phyloP scores from a whole-genome alignment of 2,329 filamentous ascomycete genomes.

The Aspergillus viridinutans region DNA sequence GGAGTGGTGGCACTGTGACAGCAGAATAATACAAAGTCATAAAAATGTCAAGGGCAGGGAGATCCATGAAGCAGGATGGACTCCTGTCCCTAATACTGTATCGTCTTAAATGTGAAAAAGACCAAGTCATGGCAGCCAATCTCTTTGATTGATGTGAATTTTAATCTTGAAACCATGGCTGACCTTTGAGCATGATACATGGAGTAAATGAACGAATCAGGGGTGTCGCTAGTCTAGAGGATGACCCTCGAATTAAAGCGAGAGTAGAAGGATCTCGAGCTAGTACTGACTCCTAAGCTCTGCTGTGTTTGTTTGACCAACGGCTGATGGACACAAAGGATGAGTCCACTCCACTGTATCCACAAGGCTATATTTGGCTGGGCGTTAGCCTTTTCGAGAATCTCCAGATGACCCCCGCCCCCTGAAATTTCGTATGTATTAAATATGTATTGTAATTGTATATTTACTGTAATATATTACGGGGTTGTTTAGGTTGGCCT shows the following conservation, averaged over 20 bases:
- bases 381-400: neutral
- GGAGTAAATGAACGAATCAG: neutral
- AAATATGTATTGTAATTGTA: neutral
- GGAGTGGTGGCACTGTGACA: neutral
- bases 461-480: neutral
- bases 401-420: slow-evolving; percentile 11
- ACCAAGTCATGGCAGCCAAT: neutral
- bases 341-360: neutral
- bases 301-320: slow-evolving; percentile 15
- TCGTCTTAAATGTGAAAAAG: neutral
- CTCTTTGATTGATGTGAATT: neutral
- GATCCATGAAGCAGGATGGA: too few species aligned
- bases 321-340: slow-evolving; percentile 13
- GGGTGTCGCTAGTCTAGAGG: neutral
- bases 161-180: slow-evolving; percentile 8
- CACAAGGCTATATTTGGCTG: slow-evolving; percentile 21
- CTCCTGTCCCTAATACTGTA: neutral
- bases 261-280: slow-evolving; percentile 14
- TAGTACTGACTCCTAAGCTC: slow-evolving; percentile 2
- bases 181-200: slow-evolving; percentile 4
- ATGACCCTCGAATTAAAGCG: slow-evolving; percentile 5
- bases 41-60: neutral
- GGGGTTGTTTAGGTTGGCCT: neutral
- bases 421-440: slow-evolving; percentile 8
- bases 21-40: neutral